phyloP scores from a whole-genome alignment of 2,329 filamentous ascomycete genomes.

The Orbilia javanica region DNA sequence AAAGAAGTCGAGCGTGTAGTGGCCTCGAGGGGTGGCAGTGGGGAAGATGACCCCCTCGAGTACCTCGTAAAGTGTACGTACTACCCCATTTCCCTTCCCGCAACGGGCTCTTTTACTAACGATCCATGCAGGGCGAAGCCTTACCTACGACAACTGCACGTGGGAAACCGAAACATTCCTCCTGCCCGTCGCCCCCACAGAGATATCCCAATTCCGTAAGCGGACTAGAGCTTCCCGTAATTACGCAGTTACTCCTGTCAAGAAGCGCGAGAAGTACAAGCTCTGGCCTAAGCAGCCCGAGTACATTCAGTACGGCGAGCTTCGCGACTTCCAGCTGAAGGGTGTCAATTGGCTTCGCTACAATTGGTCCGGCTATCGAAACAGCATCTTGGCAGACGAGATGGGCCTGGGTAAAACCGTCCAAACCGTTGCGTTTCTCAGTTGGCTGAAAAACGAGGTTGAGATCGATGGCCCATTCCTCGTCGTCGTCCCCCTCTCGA shows the following conservation, averaged over 20 bases:
- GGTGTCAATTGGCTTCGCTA: constrained; percentile 95
- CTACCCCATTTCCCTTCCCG: constrained; percentile 27
- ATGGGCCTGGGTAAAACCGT: constrained; percentile 99
- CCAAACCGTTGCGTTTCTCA: constrained; percentile 95
- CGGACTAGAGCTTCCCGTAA: constrained; percentile 28
- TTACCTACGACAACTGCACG: constrained; percentile 93
- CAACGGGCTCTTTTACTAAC: constrained; percentile 60
- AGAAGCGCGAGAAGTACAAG: constrained; percentile 51
- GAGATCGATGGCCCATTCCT: constrained; percentile 94
- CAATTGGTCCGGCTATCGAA: constrained; percentile 94
- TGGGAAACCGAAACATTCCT: constrained; percentile 70
- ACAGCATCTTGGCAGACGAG: constrained; percentile 97
- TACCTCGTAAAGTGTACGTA: constrained; percentile 90
- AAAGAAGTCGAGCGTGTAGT: constrained; percentile 95
- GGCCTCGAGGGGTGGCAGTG: constrained; percentile 77
- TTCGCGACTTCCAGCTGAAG: constrained; percentile 92
- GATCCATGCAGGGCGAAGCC: constrained; percentile 74
- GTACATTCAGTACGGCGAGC: constrained; percentile 85
- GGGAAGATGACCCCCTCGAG: constrained; percentile 79
- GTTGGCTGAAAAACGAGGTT: constrained; percentile 89
- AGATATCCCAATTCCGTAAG: constrained; percentile 51
- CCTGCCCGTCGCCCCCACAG: constrained; percentile 29
- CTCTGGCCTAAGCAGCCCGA: constrained; percentile 74
- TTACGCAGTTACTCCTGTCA: constrained; percentile 40
- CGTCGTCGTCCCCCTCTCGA: constrained; percentile 95